Evolutionary conservation across 805 yeast genomes (phyloP), one percentile per base, ranked within the genome.

Genomic region (Spathaspora gorwiae): DNA sequence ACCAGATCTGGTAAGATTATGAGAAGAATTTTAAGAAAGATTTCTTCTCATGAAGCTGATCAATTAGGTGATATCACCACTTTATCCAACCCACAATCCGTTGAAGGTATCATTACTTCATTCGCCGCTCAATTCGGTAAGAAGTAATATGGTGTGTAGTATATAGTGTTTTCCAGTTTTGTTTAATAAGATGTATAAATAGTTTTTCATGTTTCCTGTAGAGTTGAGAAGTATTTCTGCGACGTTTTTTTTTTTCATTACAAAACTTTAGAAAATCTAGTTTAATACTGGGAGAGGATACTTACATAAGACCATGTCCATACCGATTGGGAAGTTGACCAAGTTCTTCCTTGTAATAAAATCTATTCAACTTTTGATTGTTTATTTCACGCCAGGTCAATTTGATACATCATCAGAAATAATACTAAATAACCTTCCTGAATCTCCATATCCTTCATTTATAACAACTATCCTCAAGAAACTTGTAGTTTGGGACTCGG

Each of bases 1-100:
- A 85, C 94, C 10, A 81, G 94, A 73, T 83, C 90, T 5, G 94
- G 94, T 60, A 85, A 85, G 72, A 85, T 85, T 55, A 85, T 85
- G 94, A 81, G 94, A 78, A 78, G 94, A 72, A 84, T 85, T 59
- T 75, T 85, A 65, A 79, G 94, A 70, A 85, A 85, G 72, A 73
- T 85, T 49, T 70, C 83, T 41, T 83, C 89, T 40, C 75, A 81
- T 52, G 92, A 85, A 67, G 85, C 84, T 51, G 90, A 85, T 60
- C 89, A 83, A 68, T 73, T 85, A 59, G 94, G 94, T 52, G 94
- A 85, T 69, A 79, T 82, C 50, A 73, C 88, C 33, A 85, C 94
- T 12, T 76, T 85, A 61, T 80, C 90, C 41, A 85, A 86, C 62
- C 92, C 94, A 19, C 80, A 77, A 49, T 77, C 84, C 53, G 92